Conservation (phyloP, 176 grass and related monocot species). For the Eragrostis curvula region DNA sequence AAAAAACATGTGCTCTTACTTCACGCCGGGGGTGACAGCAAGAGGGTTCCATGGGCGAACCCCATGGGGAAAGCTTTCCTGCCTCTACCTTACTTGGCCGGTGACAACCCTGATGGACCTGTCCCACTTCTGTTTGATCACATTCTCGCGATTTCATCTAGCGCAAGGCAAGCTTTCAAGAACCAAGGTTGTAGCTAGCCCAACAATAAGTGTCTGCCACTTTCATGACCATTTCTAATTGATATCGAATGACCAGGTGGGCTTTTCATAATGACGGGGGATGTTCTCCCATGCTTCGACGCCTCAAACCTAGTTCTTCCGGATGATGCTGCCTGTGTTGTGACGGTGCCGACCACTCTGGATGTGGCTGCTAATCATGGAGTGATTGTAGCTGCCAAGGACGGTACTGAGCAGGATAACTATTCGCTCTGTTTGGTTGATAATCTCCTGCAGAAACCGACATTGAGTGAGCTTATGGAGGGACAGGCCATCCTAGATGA, state of each 20-base stretch:
- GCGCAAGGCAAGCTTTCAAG: constrained; percentile 87
- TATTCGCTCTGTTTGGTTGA: constrained; percentile 70
- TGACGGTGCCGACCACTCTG: constrained; percentile 79
- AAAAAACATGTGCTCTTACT: constrained; percentile 84
- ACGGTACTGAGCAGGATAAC: constrained; percentile 40
- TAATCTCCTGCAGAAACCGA: constrained; percentile 88
- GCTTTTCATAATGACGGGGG: constrained; percentile 97
- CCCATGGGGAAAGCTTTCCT: constrained; percentile 95
- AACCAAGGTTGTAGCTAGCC: constrained; percentile 69
- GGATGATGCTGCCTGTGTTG: constrained; percentile 70
- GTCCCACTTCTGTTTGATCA: constrained; percentile 92
- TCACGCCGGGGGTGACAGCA: constrained; percentile 93
- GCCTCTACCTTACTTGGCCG: constrained; percentile 76
- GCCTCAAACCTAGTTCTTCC: constrained; percentile 72
- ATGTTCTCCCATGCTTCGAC: constrained; percentile 95
- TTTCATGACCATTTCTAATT: constrained; percentile 21
- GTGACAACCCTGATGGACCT: constrained; percentile 78
- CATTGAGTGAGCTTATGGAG: constrained; percentile 62
- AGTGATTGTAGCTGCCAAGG: constrained; percentile 75
- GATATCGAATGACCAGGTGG: constrained; percentile 67
- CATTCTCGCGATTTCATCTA: constrained; percentile 82
- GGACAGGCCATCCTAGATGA: constrained; percentile 69
- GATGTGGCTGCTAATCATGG: constrained; percentile 91
- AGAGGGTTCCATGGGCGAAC: constrained; percentile 96
- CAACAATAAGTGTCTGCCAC: not conserved